Base-by-base conservation (phyloP, 179 eudicot species). In the Silene noctiflora region DNA sequence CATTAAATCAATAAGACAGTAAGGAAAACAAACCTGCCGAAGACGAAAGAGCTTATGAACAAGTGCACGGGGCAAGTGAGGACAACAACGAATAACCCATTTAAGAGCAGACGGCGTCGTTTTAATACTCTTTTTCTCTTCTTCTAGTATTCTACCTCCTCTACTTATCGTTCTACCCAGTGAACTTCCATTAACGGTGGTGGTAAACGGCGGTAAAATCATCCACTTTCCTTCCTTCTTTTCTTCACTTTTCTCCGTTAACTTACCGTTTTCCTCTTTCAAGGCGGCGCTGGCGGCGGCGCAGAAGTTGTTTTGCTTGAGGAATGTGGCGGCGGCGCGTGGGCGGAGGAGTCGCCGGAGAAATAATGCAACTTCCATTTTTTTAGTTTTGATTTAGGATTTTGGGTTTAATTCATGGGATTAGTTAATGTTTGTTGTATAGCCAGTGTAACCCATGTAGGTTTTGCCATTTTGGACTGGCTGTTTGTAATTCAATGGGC, bases 41-140 rank as follows among this genome's bases (percentile, higher is more conserved):
- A 96, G 81, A 69, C 99, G 96, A 78, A 96, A 96, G 48, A 96
- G 88, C 76, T 96, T 96, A 77, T 96, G 99, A 12, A 93, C 94
- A 58, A 96, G 93, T 8, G 92, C 88, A 63, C 90, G 86, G 14
- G 99, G 99, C n/a, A 96, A 79, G 33, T 88, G 81, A 48, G 99
- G 99, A 71, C 99, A 90, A 78, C 97, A 96, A 39, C 85, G 86
- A 19, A 86, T 76, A 51, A 93, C 91, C 99, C 99, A 96, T 73
- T 93, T 93, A 29, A 93, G 73, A 73, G 99, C 98, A 80, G 92
- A 88, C 75, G 70, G 80, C 31, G 79, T 64, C 35, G 73, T 68
- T 29, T 80, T 71, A 42, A 68, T 19, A 10, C 63, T 20, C 6
- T 65, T 82, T 16, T 70, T 80, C 1, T 73, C 13, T 24, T 68